These are phyloP conservation scores for Sphaerobolus stellatus DNA, from an alignment of 1,284 basidiomycete species.

Conservation along the genomic window DNA sequence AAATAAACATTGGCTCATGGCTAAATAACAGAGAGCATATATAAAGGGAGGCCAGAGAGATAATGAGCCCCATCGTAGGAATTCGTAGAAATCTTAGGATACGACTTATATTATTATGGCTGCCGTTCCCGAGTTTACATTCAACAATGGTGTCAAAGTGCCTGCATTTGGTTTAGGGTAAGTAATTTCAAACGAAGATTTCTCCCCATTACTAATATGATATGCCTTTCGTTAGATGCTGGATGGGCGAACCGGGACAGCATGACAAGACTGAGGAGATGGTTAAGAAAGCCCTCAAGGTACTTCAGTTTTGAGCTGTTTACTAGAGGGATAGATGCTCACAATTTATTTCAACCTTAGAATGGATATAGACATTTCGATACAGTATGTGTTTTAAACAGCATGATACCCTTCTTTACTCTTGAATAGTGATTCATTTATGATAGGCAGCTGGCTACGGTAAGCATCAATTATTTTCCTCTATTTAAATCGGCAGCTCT, in stretches of 20 bases:
- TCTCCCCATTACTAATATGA: neutral
- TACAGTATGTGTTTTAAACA: constrained; percentile 12
- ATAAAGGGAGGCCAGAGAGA: too few relatives aligned
- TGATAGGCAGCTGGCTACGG: too few relatives aligned
- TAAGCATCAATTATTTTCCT: constrained; percentile 12
- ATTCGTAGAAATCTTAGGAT: too few relatives aligned
- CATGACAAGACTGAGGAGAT: constrained; percentile 37
- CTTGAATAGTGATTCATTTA: neutral
- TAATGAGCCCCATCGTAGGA: too few relatives aligned
- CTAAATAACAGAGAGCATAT: too few relatives aligned
- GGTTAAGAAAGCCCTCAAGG: constrained; percentile 31
- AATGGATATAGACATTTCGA: constrained; percentile 18
- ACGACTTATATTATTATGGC: neutral
- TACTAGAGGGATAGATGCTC: neutral
- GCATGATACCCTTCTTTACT: neutral
- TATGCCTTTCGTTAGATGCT: constrained; percentile 31
- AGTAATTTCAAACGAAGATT: neutral
- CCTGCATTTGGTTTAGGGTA: constrained; percentile 42
- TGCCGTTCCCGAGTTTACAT: neutral
- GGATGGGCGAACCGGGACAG: constrained; percentile 40
- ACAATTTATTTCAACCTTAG: neutral
- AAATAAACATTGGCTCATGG: too few relatives aligned
- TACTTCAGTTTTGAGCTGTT: neutral
- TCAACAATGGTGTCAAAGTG: constrained; percentile 30
- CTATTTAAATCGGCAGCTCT: neutral